Base-by-base conservation (phyloP, 139 green algal species). In the Yamagishiella unicocca region DNA sequence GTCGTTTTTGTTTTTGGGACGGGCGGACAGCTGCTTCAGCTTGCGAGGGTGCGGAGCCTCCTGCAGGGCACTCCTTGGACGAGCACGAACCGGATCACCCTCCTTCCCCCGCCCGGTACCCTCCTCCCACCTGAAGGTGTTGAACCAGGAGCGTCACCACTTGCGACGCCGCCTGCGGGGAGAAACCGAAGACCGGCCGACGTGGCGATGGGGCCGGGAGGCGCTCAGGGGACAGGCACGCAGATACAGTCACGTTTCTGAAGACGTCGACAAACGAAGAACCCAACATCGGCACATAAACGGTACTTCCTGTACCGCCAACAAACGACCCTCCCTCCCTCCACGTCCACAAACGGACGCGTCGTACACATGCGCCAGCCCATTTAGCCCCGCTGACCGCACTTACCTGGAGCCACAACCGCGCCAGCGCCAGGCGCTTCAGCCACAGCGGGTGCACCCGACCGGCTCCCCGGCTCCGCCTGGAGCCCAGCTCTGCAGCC, bases 391-490 rank as follows among this genome's bases (percentile, higher is more conserved):
- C 38, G 40, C 17, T 22, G 24, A 22, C 21, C 50, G n/a, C 64
- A 42, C 76, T 50, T n/a, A 67, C 79, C 79, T 85, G 79, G 40
- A 85, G 79, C 79, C 79, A 85, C 61, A 76, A 42, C 61, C 79
- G 40, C 27, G 61, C 58, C 21, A 75, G 5, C 61, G 40, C 42
- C 61, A 85, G 79, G 7, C 79, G 61, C 62, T 75, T 33, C 40
- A 25, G 14, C 79, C 79, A 85, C 79, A 85, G 58, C 79, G 79
- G 61, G 61, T 85, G 79, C 61, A 85, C 5, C 42, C n/a, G 61
- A n/a, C n/a, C 9, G 21, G 1, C 46, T 46, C 17, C n/a, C 4
- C n/a, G 0, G 4, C 38, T 24, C 17, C 38, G 24, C 19, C 24
- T 27, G 14, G 21, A 8, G 9, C 76, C 14, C 31, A 85, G 79